phyloP scores from a whole-genome alignment of 768 basidiomycete genomes.

The Hypsizygus marmoreus region DNA sequence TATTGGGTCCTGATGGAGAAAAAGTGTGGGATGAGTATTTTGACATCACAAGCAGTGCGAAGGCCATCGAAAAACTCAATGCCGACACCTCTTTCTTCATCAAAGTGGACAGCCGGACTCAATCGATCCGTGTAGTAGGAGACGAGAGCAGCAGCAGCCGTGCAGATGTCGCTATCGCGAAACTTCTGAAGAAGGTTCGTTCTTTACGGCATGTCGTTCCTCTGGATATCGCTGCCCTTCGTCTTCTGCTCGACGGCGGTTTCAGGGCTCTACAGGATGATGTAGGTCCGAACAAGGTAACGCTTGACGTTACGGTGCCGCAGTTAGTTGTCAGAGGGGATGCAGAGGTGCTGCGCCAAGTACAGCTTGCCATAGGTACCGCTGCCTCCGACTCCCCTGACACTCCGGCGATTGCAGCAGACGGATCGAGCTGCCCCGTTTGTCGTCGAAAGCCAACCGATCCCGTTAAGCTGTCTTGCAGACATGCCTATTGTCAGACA shows the following conservation, averaged over 20 bases:
- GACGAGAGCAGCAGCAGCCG: slow-evolving; percentile 25
- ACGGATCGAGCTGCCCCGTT: slow-evolving; percentile 34
- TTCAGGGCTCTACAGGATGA: slow-evolving; percentile 37
- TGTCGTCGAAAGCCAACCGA: slow-evolving; percentile 38
- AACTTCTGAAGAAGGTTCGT: slow-evolving; percentile 42
- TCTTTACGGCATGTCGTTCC: slow-evolving; percentile 34
- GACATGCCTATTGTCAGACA: slow-evolving; percentile 51
- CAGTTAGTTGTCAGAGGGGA: slow-evolving; percentile 46
- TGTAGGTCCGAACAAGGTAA: slow-evolving; percentile 43
- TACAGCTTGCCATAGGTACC: slow-evolving; percentile 23
- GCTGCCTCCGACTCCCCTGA: slow-evolving; percentile 16
- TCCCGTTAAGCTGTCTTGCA: slow-evolving; percentile 43
- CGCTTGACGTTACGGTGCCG: slow-evolving; percentile 41
- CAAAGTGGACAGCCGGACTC: slow-evolving; percentile 39
- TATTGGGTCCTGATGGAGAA: slow-evolving; percentile 28
- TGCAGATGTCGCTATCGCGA: slow-evolving; percentile 33
- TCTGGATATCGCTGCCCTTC: slow-evolving; percentile 34
- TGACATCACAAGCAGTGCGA: slow-evolving; percentile 38
- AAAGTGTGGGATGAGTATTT: slow-evolving; percentile 53
- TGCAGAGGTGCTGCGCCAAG: slow-evolving; percentile 28
- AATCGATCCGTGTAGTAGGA: slow-evolving; percentile 43
- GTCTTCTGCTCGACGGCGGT: slow-evolving; percentile 40
- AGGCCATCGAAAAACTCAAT: slow-evolving; percentile 39
- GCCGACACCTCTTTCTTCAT: slow-evolving; percentile 35
- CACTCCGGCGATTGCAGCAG: neutral